phyloP scores from a whole-genome alignment of 2,329 filamentous ascomycete species.

The Neurospora sp. region DNA sequence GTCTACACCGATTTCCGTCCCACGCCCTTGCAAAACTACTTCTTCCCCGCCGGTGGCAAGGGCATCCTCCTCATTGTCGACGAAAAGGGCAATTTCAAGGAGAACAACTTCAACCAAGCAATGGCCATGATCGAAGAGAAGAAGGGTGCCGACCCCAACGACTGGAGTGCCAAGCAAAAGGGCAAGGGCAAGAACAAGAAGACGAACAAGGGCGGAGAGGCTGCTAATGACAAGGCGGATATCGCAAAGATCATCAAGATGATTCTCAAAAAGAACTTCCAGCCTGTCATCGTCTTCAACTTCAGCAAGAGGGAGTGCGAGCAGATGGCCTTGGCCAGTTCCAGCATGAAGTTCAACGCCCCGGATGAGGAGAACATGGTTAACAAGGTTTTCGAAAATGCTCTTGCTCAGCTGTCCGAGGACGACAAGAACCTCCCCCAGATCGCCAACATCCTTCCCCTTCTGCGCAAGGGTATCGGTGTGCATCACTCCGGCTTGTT shows the following conservation, averaged over 20 bases:
- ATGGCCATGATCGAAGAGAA: conserved; percentile 85
- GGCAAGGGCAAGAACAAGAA: conserved; percentile 90
- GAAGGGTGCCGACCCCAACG: conserved; percentile 73
- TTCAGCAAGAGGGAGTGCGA: conserved; percentile 98
- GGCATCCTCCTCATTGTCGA: conserved; percentile 93
- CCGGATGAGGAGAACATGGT: conserved; percentile 94
- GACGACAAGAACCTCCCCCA: conserved; percentile 84
- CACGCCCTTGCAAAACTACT: conserved; percentile 93
- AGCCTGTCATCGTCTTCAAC: conserved; percentile 98
- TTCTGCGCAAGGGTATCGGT: conserved; percentile 84
- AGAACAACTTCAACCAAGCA: conserved; percentile 94
- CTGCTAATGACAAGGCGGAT: conserved; percentile 58
- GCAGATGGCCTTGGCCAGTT: conserved; percentile 78
- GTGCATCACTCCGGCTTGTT: conserved; percentile 94
- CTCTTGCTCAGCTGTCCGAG: conserved; percentile 84
- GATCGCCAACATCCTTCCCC: conserved; percentile 79
- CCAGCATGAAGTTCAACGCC: conserved; percentile 84
- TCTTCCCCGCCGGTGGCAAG: conserved; percentile 85
- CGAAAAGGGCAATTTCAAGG: conserved; percentile 90
- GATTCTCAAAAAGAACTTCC: conserved; percentile 96
- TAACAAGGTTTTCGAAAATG: conserved; percentile 83
- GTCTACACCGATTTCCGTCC: conserved; percentile 98
- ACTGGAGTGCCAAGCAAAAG: conserved; percentile 69
- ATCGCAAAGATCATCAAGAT: conserved; percentile 98
- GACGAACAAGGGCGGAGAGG: conserved; percentile 73